These are phyloP conservation scores for Meripilus lineatus DNA, from an alignment of 1,284 basidiomycete genomes.

Conservation along the genomic window DNA sequence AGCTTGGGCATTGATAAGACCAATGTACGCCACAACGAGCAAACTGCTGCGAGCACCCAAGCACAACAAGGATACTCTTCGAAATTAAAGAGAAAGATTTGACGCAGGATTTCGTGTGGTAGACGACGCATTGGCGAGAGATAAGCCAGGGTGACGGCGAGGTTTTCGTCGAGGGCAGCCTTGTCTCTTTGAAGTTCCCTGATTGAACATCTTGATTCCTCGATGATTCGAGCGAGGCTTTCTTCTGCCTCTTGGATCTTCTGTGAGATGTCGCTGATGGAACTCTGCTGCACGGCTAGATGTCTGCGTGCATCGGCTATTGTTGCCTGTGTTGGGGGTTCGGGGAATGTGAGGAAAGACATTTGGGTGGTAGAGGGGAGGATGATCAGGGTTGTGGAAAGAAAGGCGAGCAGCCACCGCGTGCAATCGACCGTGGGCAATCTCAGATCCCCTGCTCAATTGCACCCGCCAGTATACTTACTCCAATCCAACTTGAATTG, in stretches of 20 bases:
- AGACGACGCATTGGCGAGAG: constrained; percentile 64
- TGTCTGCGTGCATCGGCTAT: constrained; percentile 42
- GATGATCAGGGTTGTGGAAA: too few relatives aligned
- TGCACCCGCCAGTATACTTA: too few relatives aligned
- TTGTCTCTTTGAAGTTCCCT: constrained; percentile 47
- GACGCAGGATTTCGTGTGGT: constrained; percentile 59
- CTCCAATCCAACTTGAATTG: too few relatives aligned
- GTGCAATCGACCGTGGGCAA: too few relatives aligned
- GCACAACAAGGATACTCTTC: constrained; percentile 62
- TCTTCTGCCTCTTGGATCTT: constrained; percentile 41
- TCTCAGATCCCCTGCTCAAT: too few relatives aligned
- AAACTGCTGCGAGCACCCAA: constrained; percentile 66
- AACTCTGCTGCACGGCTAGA: constrained; percentile 17
- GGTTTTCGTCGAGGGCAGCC: constrained; percentile 38
- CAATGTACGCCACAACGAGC: constrained; percentile 54
- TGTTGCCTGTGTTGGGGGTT: constrained; percentile 51
- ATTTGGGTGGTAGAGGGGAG: too few relatives aligned
- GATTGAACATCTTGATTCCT: constrained; percentile 47
- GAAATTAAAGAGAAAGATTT: constrained; percentile 63
- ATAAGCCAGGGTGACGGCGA: constrained; percentile 49
- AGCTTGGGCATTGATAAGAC: constrained; percentile 58
- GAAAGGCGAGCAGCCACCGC: too few relatives aligned
- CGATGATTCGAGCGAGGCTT: constrained; percentile 51
- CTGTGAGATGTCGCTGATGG: constrained; percentile 20
- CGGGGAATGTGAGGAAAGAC: constrained; percentile 32